phyloP scores from a whole-genome alignment of 305 asterid species.

The Ilex paraguariensis region DNA sequence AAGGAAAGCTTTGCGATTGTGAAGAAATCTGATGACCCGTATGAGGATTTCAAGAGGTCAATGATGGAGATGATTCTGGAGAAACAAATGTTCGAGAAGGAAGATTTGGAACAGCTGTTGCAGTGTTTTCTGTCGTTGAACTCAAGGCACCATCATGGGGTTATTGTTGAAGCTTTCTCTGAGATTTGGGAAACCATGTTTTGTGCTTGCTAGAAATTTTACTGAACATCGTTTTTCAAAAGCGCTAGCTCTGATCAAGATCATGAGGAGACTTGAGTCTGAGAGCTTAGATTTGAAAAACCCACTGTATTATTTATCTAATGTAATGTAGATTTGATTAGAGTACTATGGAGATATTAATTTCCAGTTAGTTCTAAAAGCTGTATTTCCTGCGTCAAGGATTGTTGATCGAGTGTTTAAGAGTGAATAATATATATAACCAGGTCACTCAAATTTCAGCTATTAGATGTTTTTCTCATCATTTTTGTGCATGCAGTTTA shows the following conservation, averaged over 20 bases:
- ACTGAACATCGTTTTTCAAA: constrained; percentile 7
- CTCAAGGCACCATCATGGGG: constrained; percentile 47
- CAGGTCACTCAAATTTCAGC: no score
- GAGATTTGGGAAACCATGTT: constrained; percentile 60
- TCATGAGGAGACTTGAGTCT: neutral
- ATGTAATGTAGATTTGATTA: no score
- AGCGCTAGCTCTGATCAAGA: neutral
- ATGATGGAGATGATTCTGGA: constrained; percentile 90
- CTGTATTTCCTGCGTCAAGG: no score
- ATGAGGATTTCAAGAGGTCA: constrained; percentile 73
- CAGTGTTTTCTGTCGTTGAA: constrained; percentile 74
- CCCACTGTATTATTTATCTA: neutral
- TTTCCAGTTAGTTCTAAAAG: no score
- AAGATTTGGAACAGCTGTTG: constrained; percentile 60
- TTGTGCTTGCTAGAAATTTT: constrained; percentile 10
- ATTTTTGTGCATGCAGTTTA: no score
- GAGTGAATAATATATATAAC: no score
- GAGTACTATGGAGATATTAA: no score
- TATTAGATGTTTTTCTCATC: no score
- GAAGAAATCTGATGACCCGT: constrained; percentile 66
- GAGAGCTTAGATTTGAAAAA: neutral
- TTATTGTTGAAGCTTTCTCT: constrained; percentile 54
- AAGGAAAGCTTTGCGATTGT: constrained; percentile 83
- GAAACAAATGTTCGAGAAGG: constrained; percentile 62
- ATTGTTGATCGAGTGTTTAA: no score